Evolutionary conservation across 1,284 basidiomycete genomes (phyloP).

Genomic region (Ustilago tritici): DNA sequence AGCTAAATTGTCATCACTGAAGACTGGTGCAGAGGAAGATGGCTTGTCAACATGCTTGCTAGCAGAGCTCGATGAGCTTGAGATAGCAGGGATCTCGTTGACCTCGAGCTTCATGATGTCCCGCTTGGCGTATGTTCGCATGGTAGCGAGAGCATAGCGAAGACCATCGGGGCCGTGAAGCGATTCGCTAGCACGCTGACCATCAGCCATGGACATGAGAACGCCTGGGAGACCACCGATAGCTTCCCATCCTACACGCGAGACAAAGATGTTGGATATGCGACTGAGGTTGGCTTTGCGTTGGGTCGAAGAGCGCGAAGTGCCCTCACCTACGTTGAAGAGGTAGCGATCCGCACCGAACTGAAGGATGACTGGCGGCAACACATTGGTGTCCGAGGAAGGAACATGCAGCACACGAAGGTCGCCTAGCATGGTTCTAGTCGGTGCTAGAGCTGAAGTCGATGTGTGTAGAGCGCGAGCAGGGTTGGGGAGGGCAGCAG

Average conservation of each 20-base stretch:
- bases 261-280: constrained; percentile 80
- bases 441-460: neutral
- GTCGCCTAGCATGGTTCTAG: constrained; percentile 39
- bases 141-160: constrained; percentile 79
- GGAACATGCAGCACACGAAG: constrained; percentile 62
- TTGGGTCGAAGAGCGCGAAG: constrained; percentile 80
- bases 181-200: constrained; percentile 74
- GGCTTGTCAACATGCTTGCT: constrained; percentile 30
- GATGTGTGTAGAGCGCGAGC: constrained; percentile 15
- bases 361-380: constrained; percentile 79
- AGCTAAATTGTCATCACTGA: constrained; percentile 76
- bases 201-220: constrained; percentile 85
- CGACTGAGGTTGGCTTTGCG: constrained; percentile 77
- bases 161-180: constrained; percentile 81
- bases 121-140: constrained; percentile 64
- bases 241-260: constrained; percentile 76
- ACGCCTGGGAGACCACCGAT: constrained; percentile 74
- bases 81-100: constrained; percentile 29
- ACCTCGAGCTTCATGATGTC: constrained; percentile 51
- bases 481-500: neutral
- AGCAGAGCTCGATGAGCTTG: constrained; percentile 16
- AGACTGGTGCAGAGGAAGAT: constrained; percentile 71
- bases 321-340: constrained; percentile 87
- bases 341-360: constrained; percentile 85
- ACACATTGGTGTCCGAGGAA: constrained; percentile 76